Conservation (phyloP, 2,329 filamentous ascomycete species). For the Mycosphaerelloides madeirae region DNA sequence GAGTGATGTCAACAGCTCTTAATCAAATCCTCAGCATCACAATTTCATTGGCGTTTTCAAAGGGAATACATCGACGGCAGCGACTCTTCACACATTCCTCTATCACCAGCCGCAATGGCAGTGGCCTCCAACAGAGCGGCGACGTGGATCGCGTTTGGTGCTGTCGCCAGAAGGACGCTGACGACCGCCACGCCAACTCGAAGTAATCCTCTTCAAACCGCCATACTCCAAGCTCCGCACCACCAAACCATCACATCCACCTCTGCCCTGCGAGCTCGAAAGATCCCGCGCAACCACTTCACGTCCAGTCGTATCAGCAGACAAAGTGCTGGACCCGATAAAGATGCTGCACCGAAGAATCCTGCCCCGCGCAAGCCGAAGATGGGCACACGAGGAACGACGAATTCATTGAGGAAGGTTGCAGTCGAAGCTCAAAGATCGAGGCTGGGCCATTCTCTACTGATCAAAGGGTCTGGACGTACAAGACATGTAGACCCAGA, state of each 20-base stretch:
- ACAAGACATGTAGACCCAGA: constrained; percentile 44
- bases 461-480: constrained; percentile 46
- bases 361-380: background rate
- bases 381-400: constrained; percentile 46
- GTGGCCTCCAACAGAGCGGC: constrained; percentile 13
- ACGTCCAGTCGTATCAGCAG: constrained; percentile 16
- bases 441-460: constrained; percentile 38
- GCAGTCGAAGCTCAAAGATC: constrained; percentile 76
- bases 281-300: constrained; percentile 25
- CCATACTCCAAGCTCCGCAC: constrained; percentile 10
- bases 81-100: background rate
- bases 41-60: background rate
- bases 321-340: constrained; percentile 10
- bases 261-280: constrained; percentile 14
- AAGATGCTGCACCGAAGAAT: too few species aligned
- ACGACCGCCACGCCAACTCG: constrained; percentile 18
- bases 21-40: too few species aligned
- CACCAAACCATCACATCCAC: constrained; percentile 18
- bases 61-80: background rate
- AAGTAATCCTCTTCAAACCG: constrained; percentile 14
- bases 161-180: constrained; percentile 22
- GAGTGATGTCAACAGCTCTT: too few species aligned
- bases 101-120: background rate
- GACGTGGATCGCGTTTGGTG: constrained; percentile 29
- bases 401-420: constrained; percentile 76